These are phyloP conservation scores for Lyophyllum decastes DNA, from an alignment of 768 basidiomycete genomes.

Conservation along the genomic window DNA sequence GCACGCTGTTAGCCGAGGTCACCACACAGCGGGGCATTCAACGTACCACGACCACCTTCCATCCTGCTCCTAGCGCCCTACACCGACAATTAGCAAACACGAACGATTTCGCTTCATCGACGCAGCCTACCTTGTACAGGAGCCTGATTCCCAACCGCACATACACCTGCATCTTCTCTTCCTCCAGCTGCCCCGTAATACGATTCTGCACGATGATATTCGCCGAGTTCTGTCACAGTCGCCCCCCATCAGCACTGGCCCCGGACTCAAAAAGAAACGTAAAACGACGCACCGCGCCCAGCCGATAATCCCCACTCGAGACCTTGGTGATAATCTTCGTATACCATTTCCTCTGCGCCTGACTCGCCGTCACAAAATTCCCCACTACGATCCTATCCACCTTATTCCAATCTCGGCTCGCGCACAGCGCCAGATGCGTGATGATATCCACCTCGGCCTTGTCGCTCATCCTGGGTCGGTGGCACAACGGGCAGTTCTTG, in stretches of 20 bases:
- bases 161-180: conserved; percentile 98
- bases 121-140: conserved; percentile 69
- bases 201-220: conserved; percentile 98
- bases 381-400: conserved; percentile 90
- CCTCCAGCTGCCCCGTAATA: conserved; percentile 86
- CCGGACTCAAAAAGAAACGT: conserved; percentile 4
- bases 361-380: conserved; percentile 91
- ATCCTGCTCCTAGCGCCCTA: conserved; percentile 84
- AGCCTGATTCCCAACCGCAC: conserved; percentile 91
- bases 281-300: conserved; percentile 75
- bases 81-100: background rate
- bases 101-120: background rate
- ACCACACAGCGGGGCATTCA: background rate
- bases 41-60: conserved; percentile 83
- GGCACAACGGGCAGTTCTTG: conserved; percentile 92
- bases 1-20: background rate
- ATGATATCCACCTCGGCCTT: conserved; percentile 94
- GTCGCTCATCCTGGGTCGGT: conserved; percentile 78
- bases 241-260: background rate
- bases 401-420: conserved; percentile 88
- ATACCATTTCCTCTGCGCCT: conserved; percentile 98
- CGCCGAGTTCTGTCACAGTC: conserved; percentile 81
- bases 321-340: conserved; percentile 88
- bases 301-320: conserved; percentile 80
- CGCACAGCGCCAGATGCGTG: conserved; percentile 96